A percentile compares a stretch with the other conserved stretches of the same genome.
Conservation (phyloP, 2,329 filamentous ascomycete genomes). For the Exophiala oligosperma region DNA sequence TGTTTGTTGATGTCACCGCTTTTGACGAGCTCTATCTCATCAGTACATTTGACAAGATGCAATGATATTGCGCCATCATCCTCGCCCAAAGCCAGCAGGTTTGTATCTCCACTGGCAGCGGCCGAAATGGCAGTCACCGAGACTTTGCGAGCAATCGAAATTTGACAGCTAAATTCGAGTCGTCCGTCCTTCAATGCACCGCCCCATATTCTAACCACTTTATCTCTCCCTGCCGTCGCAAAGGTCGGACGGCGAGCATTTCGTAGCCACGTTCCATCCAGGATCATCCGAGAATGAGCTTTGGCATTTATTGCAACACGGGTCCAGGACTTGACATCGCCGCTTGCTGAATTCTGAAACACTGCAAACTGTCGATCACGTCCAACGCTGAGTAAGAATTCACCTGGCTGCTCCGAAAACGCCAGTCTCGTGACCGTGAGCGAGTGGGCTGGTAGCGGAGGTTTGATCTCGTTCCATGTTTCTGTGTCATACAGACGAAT, state of each 20-base stretch:
- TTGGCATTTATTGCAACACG: conserved; percentile 70
- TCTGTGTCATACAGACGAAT: conserved; percentile 86
- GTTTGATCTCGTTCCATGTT: conserved; percentile 83
- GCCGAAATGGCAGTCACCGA: conserved; percentile 75
- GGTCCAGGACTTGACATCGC: conserved; percentile 50
- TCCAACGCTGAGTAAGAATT: conserved; percentile 79
- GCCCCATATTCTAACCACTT: conserved; percentile 73
- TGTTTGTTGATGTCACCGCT: conserved; percentile 25
- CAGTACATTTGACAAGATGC: conserved; percentile 39
- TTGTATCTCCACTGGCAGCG: conserved; percentile 36
- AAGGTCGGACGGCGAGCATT: conserved; percentile 55
- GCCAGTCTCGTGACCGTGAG: conserved; percentile 80
- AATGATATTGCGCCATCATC: conserved; percentile 49
- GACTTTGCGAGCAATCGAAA: conserved; percentile 55
- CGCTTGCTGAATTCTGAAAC: conserved; percentile 56
- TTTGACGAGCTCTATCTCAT: conserved; percentile 33
- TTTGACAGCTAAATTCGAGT: conserved; percentile 52
- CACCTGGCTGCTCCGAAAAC: conserved; percentile 71
- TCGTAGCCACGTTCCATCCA: conserved; percentile 82
- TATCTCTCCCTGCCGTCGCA: conserved; percentile 88
- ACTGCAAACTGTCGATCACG: conserved; percentile 89
- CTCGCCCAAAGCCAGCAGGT: conserved; percentile 47
- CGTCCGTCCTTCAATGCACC: conserved; percentile 20
- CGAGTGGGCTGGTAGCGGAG: conserved; percentile 79
- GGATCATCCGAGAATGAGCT: conserved; percentile 88